These are phyloP conservation scores for Arabidopsis hybrid DNA, from an alignment of 441 rosid genomes.

Conservation along the genomic window DNA sequence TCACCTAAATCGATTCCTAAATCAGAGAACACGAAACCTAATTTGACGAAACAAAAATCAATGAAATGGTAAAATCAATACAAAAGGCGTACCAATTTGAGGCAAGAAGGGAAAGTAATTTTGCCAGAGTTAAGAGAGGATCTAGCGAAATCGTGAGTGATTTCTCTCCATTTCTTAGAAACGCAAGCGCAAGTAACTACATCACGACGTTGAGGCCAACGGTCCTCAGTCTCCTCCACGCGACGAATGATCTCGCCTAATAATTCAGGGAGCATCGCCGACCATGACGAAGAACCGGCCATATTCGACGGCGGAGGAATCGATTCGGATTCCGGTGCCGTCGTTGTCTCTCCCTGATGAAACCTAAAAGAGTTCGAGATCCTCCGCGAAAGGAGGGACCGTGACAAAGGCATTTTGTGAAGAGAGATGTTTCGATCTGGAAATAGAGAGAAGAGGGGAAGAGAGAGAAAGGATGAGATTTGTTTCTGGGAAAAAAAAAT, in stretches of 20 bases:
- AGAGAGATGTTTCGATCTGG: conserved; percentile 37
- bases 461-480: conserved; percentile 18
- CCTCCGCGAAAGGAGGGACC: conserved; percentile 47
- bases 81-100: conserved; percentile 63
- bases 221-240: conserved; percentile 75
- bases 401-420: conserved; percentile 48
- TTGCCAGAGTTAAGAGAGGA: conserved; percentile 54
- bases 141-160: conserved; percentile 62
- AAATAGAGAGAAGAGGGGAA: conserved; percentile 18
- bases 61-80: too few relatives aligned
- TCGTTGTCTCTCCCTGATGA: conserved; percentile 17
- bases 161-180: conserved; percentile 87
- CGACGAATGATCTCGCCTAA: conserved; percentile 79
- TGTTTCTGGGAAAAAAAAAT: conserved; percentile 3
- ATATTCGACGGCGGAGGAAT: conserved; percentile 34
- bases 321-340: conserved; percentile 16
- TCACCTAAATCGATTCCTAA: background rate
- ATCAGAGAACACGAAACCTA: background rate
- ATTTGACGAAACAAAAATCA: too few relatives aligned
- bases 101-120: conserved; percentile 93
- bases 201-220: conserved; percentile 74
- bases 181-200: conserved; percentile 84
- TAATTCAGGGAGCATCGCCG: conserved; percentile 78
- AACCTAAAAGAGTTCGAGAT: conserved; percentile 41
- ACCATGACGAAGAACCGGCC: conserved; percentile 67